Conservation (phyloP, 2,329 filamentous ascomycete genomes). For the Elsinoe perseae region DNA sequence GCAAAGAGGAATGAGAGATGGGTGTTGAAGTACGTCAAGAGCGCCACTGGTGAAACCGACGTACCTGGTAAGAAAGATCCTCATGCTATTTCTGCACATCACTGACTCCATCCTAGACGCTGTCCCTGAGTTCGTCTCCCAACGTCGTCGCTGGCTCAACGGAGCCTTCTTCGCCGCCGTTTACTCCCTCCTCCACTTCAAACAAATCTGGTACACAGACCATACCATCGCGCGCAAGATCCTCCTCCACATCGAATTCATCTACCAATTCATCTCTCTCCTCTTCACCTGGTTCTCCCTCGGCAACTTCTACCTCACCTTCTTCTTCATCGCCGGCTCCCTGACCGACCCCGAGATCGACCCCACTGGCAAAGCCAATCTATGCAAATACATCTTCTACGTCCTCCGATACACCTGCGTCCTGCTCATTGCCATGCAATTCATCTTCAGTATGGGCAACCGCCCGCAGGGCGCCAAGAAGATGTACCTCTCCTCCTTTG, state of each 20-base stretch:
- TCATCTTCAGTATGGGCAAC: conserved; percentile 93
- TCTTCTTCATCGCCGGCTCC: conserved; percentile 94
- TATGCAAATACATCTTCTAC: conserved; percentile 78
- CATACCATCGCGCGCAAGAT: conserved; percentile 85
- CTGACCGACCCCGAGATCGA: conserved; percentile 71
- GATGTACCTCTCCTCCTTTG: conserved; percentile 79
- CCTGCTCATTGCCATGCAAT: conserved; percentile 85
- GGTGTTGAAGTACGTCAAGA: conserved; percentile 97
- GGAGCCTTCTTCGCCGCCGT: conserved; percentile 98
- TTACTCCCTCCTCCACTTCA: conserved; percentile 92
- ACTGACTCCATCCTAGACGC: conserved; percentile 50
- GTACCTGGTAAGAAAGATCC: conserved; percentile 69
- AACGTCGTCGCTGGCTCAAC: conserved; percentile 93
- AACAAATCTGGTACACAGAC: conserved; percentile 86
- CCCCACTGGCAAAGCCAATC: conserved; percentile 74
- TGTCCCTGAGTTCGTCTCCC: conserved; percentile 94
- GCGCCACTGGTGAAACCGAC: conserved; percentile 93
- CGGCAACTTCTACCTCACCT: conserved; percentile 95
- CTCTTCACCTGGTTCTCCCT: conserved; percentile 97
- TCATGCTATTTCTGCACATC: neutral
- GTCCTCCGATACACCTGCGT: conserved; percentile 78
- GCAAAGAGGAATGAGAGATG: conserved; percentile 91
- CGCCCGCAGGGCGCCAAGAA: conserved; percentile 89
- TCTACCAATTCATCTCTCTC: conserved; percentile 89
- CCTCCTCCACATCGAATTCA: conserved; percentile 85